These are phyloP conservation scores for Cyclostephanos invisitatus DNA, from an alignment of 108 stramenopile species.

Conservation along the genomic window DNA sequence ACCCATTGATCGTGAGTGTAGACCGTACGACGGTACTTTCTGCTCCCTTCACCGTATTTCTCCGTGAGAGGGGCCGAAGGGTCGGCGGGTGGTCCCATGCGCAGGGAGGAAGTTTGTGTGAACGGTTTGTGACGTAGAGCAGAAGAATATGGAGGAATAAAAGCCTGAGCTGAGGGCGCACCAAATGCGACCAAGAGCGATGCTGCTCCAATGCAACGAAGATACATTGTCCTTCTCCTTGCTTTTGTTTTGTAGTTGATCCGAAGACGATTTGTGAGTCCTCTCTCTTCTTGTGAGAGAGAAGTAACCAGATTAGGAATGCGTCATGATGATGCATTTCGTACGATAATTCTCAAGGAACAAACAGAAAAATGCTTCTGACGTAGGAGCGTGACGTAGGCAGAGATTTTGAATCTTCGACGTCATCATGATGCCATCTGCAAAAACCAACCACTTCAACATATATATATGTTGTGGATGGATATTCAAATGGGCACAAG, in stretches of 20 bases:
- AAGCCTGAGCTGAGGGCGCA: constrained; percentile 3
- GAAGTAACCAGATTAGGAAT: no score
- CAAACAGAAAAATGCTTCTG: no score
- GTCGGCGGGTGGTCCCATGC: constrained; percentile 39
- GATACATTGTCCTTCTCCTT: constrained; percentile 1
- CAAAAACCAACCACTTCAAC: no score
- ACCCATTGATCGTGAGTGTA: constrained; percentile 71
- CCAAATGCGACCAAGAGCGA: background rate
- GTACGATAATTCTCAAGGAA: no score
- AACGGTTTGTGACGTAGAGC: background rate
- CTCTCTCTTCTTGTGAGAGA: no score
- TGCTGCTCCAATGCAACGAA: constrained; percentile 8
- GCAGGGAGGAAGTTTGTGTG: constrained; percentile 4
- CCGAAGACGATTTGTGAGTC: background rate
- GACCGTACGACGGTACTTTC: constrained; percentile 65
- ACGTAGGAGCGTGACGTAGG: no score
- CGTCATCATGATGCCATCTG: no score
- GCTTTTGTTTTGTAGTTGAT: background rate
- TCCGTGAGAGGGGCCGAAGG: constrained; percentile 36
- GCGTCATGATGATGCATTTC: no score
- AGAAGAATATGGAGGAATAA: constrained; percentile 12
- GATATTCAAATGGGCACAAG: no score
- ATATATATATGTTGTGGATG: no score
- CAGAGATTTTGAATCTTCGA: no score
- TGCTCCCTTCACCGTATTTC: constrained; percentile 41